Conservation (phyloP, 495 filamentous ascomycete species). For the Talaromyces wortmannii region DNA sequence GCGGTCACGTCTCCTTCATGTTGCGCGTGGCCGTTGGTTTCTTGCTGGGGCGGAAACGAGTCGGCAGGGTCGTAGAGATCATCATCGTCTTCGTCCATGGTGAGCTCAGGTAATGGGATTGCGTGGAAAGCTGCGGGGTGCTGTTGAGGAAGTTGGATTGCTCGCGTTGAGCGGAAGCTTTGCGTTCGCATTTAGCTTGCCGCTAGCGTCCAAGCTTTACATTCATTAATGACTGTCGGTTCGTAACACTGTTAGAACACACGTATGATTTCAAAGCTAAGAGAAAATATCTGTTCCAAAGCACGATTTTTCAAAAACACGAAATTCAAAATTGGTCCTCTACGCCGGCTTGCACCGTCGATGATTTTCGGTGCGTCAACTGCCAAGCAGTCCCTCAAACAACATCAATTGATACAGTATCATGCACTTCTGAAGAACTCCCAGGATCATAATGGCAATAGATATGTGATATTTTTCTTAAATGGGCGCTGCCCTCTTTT, state of each 20-base stretch:
- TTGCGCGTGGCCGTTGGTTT: slow-evolving; percentile 16
- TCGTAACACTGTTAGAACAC: too few relatives aligned
- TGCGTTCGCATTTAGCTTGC: slow-evolving; percentile 5
- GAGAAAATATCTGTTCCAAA: too few relatives aligned
- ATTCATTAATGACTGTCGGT: too few relatives aligned
- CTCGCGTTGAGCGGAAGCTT: slow-evolving; percentile 3
- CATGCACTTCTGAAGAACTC: not conserved
- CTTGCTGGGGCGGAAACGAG: slow-evolving; percentile 22
- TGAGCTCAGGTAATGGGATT: slow-evolving; percentile 7
- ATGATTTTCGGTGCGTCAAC: too few relatives aligned
- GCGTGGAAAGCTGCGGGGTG: slow-evolving; percentile 12
- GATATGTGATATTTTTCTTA: too few relatives aligned
- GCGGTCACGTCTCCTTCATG: slow-evolving; percentile 29
- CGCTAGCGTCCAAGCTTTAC: not conserved
- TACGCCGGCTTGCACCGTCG: too few relatives aligned
- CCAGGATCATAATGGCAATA: not conserved
- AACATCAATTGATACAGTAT: too few relatives aligned
- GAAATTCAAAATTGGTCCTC: too few relatives aligned
- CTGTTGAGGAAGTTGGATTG: slow-evolving; percentile 10
- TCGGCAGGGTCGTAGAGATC: slow-evolving; percentile 48
- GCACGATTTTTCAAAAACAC: too few relatives aligned
- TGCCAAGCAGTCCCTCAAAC: too few relatives aligned
- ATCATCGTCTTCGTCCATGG: slow-evolving; percentile 47
- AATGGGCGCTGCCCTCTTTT: too few relatives aligned
- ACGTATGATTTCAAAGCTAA: too few relatives aligned